Evolutionary conservation across 495 filamentous ascomycete genomes (phyloP).

Genomic region (Penicillium goetzii): DNA sequence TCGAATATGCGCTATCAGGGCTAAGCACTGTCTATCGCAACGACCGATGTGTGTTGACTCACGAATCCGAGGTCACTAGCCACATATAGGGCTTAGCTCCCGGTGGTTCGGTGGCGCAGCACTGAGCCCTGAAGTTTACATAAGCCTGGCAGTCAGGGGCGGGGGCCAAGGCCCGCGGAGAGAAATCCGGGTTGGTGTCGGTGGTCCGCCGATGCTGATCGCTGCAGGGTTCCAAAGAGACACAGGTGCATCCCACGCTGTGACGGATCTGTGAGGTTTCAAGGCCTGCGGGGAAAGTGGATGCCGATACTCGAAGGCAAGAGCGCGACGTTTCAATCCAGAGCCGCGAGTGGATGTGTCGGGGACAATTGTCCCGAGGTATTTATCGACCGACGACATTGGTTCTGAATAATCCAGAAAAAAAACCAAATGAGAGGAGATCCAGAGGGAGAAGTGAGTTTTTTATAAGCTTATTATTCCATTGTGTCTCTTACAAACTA

Average conservation of each 20-base stretch:
- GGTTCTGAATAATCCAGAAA: not conserved
- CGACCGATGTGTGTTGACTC: constrained; percentile 28
- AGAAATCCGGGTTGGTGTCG: constrained; percentile 27
- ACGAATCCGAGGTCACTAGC: constrained; percentile 22
- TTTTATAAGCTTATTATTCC: not conserved
- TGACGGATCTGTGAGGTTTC: not conserved
- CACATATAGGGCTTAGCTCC: constrained; percentile 22
- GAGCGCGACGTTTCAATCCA: not conserved
- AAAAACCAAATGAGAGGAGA: not conserved
- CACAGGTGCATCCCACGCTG: not conserved
- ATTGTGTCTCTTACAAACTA: not conserved
- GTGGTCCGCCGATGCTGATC: constrained; percentile 16
- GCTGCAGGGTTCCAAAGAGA: not conserved
- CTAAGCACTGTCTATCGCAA: constrained; percentile 5
- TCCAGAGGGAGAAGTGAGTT: not conserved
- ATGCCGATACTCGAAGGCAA: constrained; percentile 1
- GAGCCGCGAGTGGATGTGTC: not conserved
- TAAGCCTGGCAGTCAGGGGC: constrained; percentile 5
- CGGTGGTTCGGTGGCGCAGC: constrained; percentile 6
- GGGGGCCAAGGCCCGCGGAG: constrained; percentile 8
- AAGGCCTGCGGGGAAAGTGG: constrained; percentile 13
- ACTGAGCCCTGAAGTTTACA: not conserved
- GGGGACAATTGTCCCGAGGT: constrained; percentile 2
- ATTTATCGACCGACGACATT: not conserved
- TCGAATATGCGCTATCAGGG: not conserved